Evolutionary conservation across 169 alveolate genomes (phyloP), one percentile per base, ranked within the genome.

Genomic region (Plasmodium gallinaceum): DNA sequence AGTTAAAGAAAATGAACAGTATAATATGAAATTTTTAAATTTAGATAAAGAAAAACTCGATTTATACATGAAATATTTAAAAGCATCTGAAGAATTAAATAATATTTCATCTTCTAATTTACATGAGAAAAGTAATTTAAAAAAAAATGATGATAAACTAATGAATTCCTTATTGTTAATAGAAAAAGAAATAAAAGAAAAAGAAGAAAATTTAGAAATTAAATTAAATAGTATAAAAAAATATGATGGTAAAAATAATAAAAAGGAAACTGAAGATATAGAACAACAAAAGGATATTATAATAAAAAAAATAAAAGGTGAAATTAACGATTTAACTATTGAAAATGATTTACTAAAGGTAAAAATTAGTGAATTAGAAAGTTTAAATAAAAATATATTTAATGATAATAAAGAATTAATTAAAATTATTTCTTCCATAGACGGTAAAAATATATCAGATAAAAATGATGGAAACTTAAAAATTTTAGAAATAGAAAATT

Each of bases 21-120:
- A 80, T 61, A 80, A 80, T 32, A 80, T 68, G 18, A 80, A 80
- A 46, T 68, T 54, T 16, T 51, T 80, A 68, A 73, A 80, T 68
- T 10, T 80, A 26, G 90, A 80, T 26, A 80, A 80, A 48, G 90
- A 80, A 54, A 80, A 80, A 32, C n/a, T 80, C 37, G 90, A 80
- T 60, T 46, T 80, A 45, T 80, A 66, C 26, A 80, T 68, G 85
- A 80, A 80, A 42, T 80, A 52, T 54, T 48, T 80, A 20, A 80
- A 80, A 68, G 46, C 32, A 5, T 54, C 76, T 22, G 85, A 80
- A 39, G 85, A 80, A 3, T 58, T 80, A 18, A 80, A 80, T 26
- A 66, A 80, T 24, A 12, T 80, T 26, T 9, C 78, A 1, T 60
- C 57, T 65, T 60, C 76, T n/a, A 54, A 58, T 3, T 12, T 80